Evolutionary conservation across 2,329 filamentous ascomycete species (phyloP).

Genomic region (Xylaria sp.): DNA sequence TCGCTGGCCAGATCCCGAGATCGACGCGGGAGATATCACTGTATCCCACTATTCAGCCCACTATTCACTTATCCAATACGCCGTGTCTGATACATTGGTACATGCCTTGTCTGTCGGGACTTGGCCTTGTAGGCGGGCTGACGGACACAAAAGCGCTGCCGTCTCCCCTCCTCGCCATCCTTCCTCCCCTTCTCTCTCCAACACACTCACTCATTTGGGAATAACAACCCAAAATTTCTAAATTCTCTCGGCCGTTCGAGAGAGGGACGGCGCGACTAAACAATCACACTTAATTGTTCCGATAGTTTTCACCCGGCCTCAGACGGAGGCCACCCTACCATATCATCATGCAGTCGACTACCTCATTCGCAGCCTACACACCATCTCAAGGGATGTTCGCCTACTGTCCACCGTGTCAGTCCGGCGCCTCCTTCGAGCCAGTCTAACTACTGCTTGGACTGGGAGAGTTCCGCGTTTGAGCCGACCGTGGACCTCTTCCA

Average conservation of each 20-base stretch:
- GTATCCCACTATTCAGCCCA: constrained; percentile 15
- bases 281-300: constrained; percentile 43
- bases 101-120: not conserved
- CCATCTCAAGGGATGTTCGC: constrained; percentile 37
- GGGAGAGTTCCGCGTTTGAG: constrained; percentile 44
- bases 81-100: not conserved
- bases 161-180: constrained; percentile 36
- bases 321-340: constrained; percentile 47
- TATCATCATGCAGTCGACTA: constrained; percentile 45
- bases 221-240: constrained; percentile 25
- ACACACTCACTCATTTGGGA: constrained; percentile 33
- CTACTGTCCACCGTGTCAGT: constrained; percentile 42
- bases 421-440: constrained; percentile 38
- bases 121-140: constrained; percentile 8
- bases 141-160: constrained; percentile 24
- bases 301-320: constrained; percentile 48
- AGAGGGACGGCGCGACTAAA: constrained; percentile 44
- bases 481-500: constrained; percentile 46
- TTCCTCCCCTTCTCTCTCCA: constrained; percentile 23
- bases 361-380: constrained; percentile 35
- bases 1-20: constrained; percentile 1
- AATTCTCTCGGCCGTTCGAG: constrained; percentile 44
- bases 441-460: constrained; percentile 41
- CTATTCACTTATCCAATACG: not conserved
- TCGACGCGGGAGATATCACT: not conserved